Evolutionary conservation across 768 basidiomycete species (phyloP), one percentile per base, ranked within the genome.

Genomic region (Mycena crocata): DNA sequence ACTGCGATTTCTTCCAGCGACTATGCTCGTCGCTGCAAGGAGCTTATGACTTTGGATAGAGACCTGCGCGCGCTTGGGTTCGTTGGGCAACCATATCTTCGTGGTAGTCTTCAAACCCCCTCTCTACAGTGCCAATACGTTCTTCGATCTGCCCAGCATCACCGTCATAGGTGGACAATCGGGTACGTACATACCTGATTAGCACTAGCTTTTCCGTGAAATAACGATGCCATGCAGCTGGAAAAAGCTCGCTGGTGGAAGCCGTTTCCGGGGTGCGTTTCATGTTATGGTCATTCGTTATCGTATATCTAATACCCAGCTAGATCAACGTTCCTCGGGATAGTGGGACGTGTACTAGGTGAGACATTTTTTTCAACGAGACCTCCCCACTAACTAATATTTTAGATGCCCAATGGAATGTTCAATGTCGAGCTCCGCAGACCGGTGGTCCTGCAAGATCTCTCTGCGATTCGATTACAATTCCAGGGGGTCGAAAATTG

Each of bases 291-390:
- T 45, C 13, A 23, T 45, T 12, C 44, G n/a, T 15, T 13, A 19
- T 39, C 23, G n/a, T 23, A 34, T 37, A 51, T 39, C 50, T 37
- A 30, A n/a, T 24, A 13, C 37, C 9, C 17, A 28, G 46, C 21
- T 42, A 90, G 89, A 86, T 89, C 32, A 86, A 77, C 52, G 88
- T 90, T 31, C 89, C 89, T 14, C 78, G 89, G 34, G 89, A 89
- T 44, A 86, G 85, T 45, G 87, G 87, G 24, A 89, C 87, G 0
- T 89, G 88, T 57, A 89, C 87, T 0, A 79, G 86, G 88, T 85
- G 30, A 56, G 57, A 45, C 37, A 34, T 9, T 52, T 5, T 3
- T 52, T 35, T 51, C 35, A 24, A 15, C 21, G 10, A n/a, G 24
- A 17, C 14, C 0, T 15, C n/a, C 17, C 23, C 17, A 24, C 2